Base-by-base conservation (phyloP, 108 stramenopile genomes). In the Skeletonema tropicum region DNA sequence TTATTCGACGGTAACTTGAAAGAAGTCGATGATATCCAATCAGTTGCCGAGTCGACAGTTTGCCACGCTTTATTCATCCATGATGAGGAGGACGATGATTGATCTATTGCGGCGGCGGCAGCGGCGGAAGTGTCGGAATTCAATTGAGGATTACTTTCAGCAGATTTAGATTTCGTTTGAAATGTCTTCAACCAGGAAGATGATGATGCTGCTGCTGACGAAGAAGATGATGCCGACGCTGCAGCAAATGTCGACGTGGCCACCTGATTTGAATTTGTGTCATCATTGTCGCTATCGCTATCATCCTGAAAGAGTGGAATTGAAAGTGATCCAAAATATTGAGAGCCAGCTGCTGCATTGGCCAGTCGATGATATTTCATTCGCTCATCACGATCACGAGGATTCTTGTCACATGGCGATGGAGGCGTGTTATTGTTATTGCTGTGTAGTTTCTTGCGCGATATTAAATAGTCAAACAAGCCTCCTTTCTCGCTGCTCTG, bases 321-420 rank as follows among this genome's bases (percentile, higher is more conserved):
- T 23, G 23, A 21, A 55, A 55, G 23, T 1, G 52, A 55, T 9
- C 52, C 52, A 55, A 55, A 55, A 23, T 55, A 55, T 55, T 55
- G 52, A 55, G 52, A 55, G 19, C 52, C 52, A 25, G 52, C 52
- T 55, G 52, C 52, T 55, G 52, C 52, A 55, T 55, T 55, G 6
- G 52, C 52, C 19, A 55, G 10, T 23, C 23, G 52, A 23, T 55
- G 52, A 55, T 55, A 55, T 23, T 55, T 55, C 52, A 55, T 55
- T n/a, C 52, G 42, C 42, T 45, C 42, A n/a, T 15, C 15, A 3
- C 42, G 11, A 11, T 15, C 15, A 3, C 42, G 11, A 11, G 2
- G 3, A 12, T 12, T 39, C 11, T 12, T 35, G 35, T 35, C 9
- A 35, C 15, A 45, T 45, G 14, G 14, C 3, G 42, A 45, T 5